Conservation (phyloP, 371 early-diverging fungal species). For the Mucor piriformis region DNA sequence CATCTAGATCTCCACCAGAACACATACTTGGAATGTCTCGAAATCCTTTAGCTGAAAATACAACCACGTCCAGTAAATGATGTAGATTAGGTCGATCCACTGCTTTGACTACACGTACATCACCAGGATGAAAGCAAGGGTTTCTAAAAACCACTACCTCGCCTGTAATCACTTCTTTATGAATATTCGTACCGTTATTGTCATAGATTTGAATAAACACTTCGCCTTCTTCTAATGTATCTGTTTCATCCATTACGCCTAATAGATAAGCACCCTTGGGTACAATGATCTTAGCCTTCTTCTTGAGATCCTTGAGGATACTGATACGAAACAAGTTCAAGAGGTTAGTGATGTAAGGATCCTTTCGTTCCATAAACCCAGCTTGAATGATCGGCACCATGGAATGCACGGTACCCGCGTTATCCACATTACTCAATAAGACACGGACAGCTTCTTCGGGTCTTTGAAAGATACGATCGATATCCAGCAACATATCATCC, state of each 20-base stretch:
- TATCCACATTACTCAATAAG: constrained; percentile 56
- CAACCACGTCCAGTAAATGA: constrained; percentile 74
- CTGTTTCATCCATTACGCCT: constrained; percentile 83
- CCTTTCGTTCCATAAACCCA: constrained; percentile 57
- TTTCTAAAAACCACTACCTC: constrained; percentile 65
- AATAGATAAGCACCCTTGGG: constrained; percentile 69
- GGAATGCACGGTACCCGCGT: constrained; percentile 54
- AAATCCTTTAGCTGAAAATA: constrained; percentile 75
- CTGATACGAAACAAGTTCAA: constrained; percentile 57
- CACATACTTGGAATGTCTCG: constrained; percentile 80
- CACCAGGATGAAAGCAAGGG: constrained; percentile 87
- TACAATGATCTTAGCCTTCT: constrained; percentile 72
- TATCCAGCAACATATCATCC: constrained; percentile 41
- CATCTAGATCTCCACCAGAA: constrained; percentile 87
- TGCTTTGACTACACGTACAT: constrained; percentile 70
- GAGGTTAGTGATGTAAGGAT: constrained; percentile 63
- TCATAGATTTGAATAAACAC: constrained; percentile 68
- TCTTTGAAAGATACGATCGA: constrained; percentile 49
- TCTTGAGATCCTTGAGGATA: constrained; percentile 64
- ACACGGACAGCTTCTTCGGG: constrained; percentile 51
- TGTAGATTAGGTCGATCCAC: constrained; percentile 63
- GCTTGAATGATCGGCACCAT: constrained; percentile 60
- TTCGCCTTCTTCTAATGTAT: constrained; percentile 63
- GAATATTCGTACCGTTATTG: constrained; percentile 7
- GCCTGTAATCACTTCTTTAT: constrained; percentile 43